Evolutionary conservation across 805 yeast genomes (phyloP), one percentile per base, ranked within the genome.

Genomic region (Kluyveromyces aestuarii): DNA sequence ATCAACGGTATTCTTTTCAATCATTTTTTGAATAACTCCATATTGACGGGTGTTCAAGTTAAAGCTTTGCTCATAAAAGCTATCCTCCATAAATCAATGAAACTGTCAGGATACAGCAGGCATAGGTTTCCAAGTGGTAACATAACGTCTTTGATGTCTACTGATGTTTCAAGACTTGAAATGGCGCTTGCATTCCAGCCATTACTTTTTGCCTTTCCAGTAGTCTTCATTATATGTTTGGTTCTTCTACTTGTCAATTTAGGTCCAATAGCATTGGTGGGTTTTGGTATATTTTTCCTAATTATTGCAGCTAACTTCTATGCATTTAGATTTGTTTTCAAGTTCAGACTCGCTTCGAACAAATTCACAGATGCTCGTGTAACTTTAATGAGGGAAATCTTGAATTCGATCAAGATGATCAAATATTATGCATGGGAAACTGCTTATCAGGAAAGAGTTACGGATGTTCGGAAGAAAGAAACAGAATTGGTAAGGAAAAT

Each of bases 381-480:
- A 19, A 74, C 80, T 43, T 72, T 79, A 44, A 81, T 88, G 63
- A 83, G 86, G 55, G 98, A 90, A 64, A 78, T 88, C 27, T 71
- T 90, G 54, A 80, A 77, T 59, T 80, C 84, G 54, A 77, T 90
- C 74, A 87, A 85, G 60, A 76, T 84, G 70, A 86, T 90, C 64
- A 90, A 90, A 69, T 85, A 77, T 63, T 90, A 89, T 63, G 86
- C 95, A 1, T 90, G 96, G 96, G 97, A 90, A 67, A 73, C 72
- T 33, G 89, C 96, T 0, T 90, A 87, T 62, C 73, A 73, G 47
- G 63, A 73, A 9, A 69, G 74, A 46, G 75, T 90, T 36, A 59
- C 77, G 14, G 73, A 71, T 11, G 71, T 78, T 27, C 77, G 97
- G 62, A 57, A 61, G 0, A 60, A 69, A 18, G 97, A 89, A 66